Conservation (phyloP, 768 basidiomycete genomes). For the Lactifluus pinguis region DNA sequence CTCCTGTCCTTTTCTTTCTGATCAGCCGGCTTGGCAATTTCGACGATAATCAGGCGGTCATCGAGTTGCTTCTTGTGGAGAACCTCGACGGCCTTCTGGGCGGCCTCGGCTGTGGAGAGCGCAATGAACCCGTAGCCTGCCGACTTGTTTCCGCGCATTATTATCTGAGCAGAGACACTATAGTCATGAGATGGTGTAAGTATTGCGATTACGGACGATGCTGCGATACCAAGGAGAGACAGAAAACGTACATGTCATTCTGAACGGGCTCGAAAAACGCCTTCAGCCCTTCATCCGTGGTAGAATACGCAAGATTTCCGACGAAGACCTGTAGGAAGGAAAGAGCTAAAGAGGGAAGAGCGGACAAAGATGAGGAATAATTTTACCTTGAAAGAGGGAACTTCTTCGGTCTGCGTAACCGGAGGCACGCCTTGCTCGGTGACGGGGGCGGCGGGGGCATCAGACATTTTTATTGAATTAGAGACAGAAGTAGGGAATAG, state of each 20-base stretch:
- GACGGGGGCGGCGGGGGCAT: slow-evolving; percentile 81
- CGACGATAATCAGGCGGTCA: slow-evolving; percentile 80
- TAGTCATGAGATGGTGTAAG: slow-evolving; percentile 17
- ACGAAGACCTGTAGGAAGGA: slow-evolving; percentile 64
- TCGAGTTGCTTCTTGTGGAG: slow-evolving; percentile 88
- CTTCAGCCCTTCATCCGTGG: slow-evolving; percentile 92
- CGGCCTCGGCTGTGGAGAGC: slow-evolving; percentile 70
- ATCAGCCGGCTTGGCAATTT: slow-evolving; percentile 86
- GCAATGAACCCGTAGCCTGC: slow-evolving; percentile 94
- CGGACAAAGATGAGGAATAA: slow-evolving; percentile 23
- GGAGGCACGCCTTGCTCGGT: slow-evolving; percentile 78
- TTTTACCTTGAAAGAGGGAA: slow-evolving; percentile 69
- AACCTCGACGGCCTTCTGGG: slow-evolving; percentile 73
- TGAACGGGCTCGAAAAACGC: slow-evolving; percentile 84
- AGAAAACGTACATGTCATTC: slow-evolving; percentile 70
- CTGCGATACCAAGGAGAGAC: slow-evolving; percentile 3
- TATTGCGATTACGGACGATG: slow-evolving; percentile 6
- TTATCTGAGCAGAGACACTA: slow-evolving; percentile 79
- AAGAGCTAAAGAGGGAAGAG: slow-evolving; percentile 8
- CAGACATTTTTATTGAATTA: slow-evolving; percentile 63
- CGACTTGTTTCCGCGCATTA: slow-evolving; percentile 75
- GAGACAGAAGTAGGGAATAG: slow-evolving; percentile 45
- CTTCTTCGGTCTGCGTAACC: slow-evolving; percentile 71
- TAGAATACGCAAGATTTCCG: slow-evolving; percentile 91
- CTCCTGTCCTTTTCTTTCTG: slow-evolving; percentile 79